Conservation (phyloP, 2,329 filamentous ascomycete species). For the Fusarium veterinarium region DNA sequence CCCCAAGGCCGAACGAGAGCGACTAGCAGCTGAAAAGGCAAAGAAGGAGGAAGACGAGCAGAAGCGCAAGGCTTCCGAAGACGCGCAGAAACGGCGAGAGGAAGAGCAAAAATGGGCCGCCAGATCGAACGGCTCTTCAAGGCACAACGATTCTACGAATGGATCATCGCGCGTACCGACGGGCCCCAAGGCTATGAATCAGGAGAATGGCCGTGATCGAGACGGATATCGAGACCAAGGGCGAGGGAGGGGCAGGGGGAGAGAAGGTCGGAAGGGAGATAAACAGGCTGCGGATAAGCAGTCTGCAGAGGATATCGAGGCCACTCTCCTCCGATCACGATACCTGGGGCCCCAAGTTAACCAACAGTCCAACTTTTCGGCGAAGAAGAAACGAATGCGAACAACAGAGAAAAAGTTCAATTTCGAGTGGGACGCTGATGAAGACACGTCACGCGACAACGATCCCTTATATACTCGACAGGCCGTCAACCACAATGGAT, state of each 20-base stretch:
- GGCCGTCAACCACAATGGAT: conserved; percentile 47
- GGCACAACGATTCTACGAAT: conserved; percentile 40
- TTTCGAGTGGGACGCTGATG: conserved; percentile 96
- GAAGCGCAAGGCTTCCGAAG: conserved; percentile 58
- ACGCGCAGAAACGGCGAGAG: conserved; percentile 79
- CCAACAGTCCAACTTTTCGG: conserved; percentile 84
- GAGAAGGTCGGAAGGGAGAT: conserved; percentile 50
- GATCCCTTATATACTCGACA: conserved; percentile 76
- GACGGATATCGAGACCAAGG: conserved; percentile 21
- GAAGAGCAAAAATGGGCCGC: conserved; percentile 61
- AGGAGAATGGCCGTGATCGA: conserved; percentile 53
- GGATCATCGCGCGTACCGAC: conserved; percentile 66
- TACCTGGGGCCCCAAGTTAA: conserved; percentile 95
- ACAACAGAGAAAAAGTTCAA: conserved; percentile 98
- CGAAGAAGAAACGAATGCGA: conserved; percentile 93
- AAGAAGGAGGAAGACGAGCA: conserved; percentile 74
- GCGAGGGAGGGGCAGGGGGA: conserved; percentile 50
- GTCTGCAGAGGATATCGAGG: conserved; percentile 73
- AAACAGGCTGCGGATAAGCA: conserved; percentile 52
- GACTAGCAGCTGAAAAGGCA: conserved; percentile 80
- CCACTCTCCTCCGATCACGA: conserved; percentile 77
- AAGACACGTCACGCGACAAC: conserved; percentile 78
- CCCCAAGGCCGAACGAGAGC: conserved; percentile 84
- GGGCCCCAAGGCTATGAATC: conserved; percentile 74
- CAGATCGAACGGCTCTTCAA: conserved; percentile 45